Percentiles rank a stretch among this genome's conserved stretches.
phyloP scores from a whole-genome alignment of 495 filamentous ascomycete species.

The Penicillium coprophilum region DNA sequence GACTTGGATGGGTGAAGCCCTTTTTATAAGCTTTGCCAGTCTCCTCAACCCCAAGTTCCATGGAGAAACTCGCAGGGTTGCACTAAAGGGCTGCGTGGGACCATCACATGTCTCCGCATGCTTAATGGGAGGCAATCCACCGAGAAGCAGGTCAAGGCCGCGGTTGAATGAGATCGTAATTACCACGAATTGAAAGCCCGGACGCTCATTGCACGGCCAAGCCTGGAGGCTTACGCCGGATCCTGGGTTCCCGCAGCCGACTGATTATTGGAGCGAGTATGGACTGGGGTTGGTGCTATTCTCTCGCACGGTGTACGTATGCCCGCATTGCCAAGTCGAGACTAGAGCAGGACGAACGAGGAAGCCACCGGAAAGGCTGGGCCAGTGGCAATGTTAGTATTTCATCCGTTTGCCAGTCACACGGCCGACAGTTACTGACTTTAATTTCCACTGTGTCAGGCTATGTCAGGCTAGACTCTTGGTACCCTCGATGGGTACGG shows the following conservation, averaged over 20 bases:
- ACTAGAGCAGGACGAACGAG: constrained; percentile 6
- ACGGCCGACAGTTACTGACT: background rate
- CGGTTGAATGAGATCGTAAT: constrained; percentile 24
- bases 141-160: constrained; percentile 13
- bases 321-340: constrained; percentile 11
- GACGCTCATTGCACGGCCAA: constrained; percentile 20
- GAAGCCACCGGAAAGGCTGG: background rate
- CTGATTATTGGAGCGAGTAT: constrained; percentile 4
- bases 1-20: constrained; percentile 12
- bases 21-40: constrained; percentile 27
- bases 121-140: constrained; percentile 8
- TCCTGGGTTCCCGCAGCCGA: constrained; percentile 11
- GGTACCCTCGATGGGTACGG: background rate
- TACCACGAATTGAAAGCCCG: constrained; percentile 9
- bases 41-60: background rate
- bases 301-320: constrained; percentile 12
- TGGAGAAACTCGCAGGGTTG: constrained; percentile 13
- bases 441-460: constrained; percentile 3
- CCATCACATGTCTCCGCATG: constrained; percentile 26
- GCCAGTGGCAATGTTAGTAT: constrained; percentile 5
- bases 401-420: background rate
- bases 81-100: constrained; percentile 7
- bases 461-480: constrained; percentile 3
- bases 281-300: background rate
- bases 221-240: constrained; percentile 13